These are phyloP conservation scores for Termitomyces sp. DNA, from an alignment of 768 basidiomycete species.

Conservation along the genomic window DNA sequence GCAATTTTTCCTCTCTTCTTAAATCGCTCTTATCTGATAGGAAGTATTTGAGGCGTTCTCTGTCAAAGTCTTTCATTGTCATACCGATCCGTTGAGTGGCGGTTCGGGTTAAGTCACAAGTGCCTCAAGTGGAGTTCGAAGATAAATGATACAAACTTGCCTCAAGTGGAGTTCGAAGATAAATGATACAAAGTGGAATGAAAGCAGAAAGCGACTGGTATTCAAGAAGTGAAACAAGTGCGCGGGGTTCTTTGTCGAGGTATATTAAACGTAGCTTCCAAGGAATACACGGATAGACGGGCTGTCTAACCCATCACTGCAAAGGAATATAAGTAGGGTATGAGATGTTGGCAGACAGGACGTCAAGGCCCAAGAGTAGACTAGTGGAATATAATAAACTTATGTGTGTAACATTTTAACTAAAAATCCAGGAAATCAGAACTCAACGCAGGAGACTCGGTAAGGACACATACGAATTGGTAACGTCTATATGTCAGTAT, in stretches of 20 bases:
- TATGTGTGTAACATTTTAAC: background rate
- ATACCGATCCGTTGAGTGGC: background rate
- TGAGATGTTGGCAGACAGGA: background rate
- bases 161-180: background rate
- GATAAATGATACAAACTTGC: background rate
- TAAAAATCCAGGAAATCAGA: background rate
- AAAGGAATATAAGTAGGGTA: constrained; percentile 1
- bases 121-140: background rate
- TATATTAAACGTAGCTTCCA: background rate
- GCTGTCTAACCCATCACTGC: background rate
- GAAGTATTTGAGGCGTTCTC: background rate
- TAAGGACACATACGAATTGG: background rate
- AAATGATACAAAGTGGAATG: background rate
- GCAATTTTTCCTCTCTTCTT: background rate
- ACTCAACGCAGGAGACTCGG: background rate
- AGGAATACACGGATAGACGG: background rate
- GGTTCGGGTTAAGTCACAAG: background rate
- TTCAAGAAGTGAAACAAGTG: background rate
- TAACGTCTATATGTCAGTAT: constrained; percentile 2
- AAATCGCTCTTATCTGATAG: background rate
- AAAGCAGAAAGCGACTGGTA: background rate
- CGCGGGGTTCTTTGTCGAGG: background rate
- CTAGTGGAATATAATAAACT: background rate
- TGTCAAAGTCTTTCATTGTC: background rate
- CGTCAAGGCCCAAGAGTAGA: background rate